A percentile compares a stretch with the other conserved stretches of the same genome.
These are phyloP conservation scores for Stenogyne calaminthoides DNA, from an alignment of 305 asterid species.

Conservation along the genomic window DNA sequence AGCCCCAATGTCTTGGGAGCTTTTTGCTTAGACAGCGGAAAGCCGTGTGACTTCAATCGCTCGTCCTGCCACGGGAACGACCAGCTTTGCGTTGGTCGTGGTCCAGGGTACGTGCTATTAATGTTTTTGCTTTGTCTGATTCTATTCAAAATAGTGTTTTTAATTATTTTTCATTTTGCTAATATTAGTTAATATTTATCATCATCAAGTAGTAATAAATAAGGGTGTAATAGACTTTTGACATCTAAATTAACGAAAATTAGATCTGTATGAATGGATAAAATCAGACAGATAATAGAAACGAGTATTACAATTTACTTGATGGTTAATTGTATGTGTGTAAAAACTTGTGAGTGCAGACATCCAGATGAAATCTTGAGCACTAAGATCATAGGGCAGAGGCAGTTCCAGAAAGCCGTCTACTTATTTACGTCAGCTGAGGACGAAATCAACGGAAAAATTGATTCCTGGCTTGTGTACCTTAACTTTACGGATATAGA, in stretches of 20 bases:
- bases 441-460: slow-evolving; percentile 49
- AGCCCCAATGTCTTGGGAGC: slow-evolving; percentile 64
- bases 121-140: not conserved
- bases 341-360: slow-evolving; percentile 22
- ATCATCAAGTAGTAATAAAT: too few species aligned
- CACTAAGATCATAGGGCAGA: slow-evolving; percentile 63
- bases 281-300: too few species aligned
- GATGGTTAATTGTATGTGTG: not conserved
- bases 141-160: not conserved
- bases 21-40: slow-evolving; percentile 55
- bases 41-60: slow-evolving; percentile 68
- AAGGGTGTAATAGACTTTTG: too few species aligned
- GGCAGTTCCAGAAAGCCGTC: slow-evolving; percentile 55
- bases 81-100: slow-evolving; percentile 62
- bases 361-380: slow-evolving; percentile 64
- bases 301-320: too few species aligned
- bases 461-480: slow-evolving; percentile 45
- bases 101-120: slow-evolving; percentile 49
- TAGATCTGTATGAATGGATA: too few species aligned
- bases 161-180: too few species aligned
- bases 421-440: slow-evolving; percentile 49
- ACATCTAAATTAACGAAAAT: too few species aligned
- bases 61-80: slow-evolving; percentile 64
- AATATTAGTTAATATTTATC: too few species aligned
- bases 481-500: slow-evolving; percentile 48